phyloP scores from a whole-genome alignment of 805 yeast species.

The Ogataea methanolica region DNA sequence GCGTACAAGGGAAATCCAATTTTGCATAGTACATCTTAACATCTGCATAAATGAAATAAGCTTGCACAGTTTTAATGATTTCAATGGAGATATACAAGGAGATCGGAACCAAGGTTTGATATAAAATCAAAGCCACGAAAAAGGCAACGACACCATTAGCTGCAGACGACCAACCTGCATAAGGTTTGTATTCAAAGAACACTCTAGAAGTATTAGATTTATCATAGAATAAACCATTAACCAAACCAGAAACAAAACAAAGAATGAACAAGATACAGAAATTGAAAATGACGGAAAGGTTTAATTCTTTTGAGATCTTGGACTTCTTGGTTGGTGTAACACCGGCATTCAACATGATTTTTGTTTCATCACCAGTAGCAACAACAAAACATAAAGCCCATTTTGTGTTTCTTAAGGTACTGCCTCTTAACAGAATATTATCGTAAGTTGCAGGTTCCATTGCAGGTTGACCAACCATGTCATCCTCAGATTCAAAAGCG shows the following conservation, averaged over 20 bases:
- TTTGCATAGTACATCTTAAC: constrained; percentile 62
- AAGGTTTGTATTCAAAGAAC: constrained; percentile 59
- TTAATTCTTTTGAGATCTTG: constrained; percentile 60
- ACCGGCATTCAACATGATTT: constrained; percentile 75
- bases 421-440: constrained; percentile 67
- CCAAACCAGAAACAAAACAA: constrained; percentile 64
- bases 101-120: constrained; percentile 76
- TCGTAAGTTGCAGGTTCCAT: constrained; percentile 59
- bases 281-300: constrained; percentile 60
- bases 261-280: constrained; percentile 56
- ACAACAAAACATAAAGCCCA: constrained; percentile 73
- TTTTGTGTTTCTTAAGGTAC: constrained; percentile 65
- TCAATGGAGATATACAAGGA: constrained; percentile 76
- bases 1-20: constrained; percentile 71
- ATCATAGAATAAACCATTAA: constrained; percentile 63
- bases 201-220: constrained; percentile 39
- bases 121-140: constrained; percentile 67
- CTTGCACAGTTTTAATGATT: constrained; percentile 73
- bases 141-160: constrained; percentile 64
- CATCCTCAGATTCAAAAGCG: constrained; percentile 29
- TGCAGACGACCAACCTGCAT: constrained; percentile 51
- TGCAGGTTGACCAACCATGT: constrained; percentile 24
- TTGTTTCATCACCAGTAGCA: constrained; percentile 74
- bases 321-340: constrained; percentile 71
- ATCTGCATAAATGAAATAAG: constrained; percentile 70